These are phyloP conservation scores for Termitomyces sp. DNA, from an alignment of 768 basidiomycete species.

Conservation along the genomic window DNA sequence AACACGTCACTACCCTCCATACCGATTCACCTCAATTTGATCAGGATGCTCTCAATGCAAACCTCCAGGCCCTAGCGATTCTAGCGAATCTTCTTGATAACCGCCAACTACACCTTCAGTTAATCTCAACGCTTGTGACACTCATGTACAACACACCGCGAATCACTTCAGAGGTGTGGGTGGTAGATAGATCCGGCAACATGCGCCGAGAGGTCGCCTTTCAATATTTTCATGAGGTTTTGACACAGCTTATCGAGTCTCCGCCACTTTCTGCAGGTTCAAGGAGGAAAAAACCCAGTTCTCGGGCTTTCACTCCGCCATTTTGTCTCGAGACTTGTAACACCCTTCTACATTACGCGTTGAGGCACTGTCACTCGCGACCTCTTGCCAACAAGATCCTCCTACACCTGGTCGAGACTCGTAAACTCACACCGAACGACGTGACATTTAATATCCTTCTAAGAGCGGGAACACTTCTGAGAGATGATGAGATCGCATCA, in stretches of 20 bases:
- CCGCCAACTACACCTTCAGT: constrained; percentile 37
- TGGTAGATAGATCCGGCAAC: constrained; percentile 19
- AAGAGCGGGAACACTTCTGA: constrained; percentile 46
- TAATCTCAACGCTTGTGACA: constrained; percentile 39
- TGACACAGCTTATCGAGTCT: constrained; percentile 32
- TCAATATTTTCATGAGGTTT: constrained; percentile 42
- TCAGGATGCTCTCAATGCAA: constrained; percentile 20
- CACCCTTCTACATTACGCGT: constrained; percentile 57
- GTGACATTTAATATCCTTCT: constrained; percentile 56
- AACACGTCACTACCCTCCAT: not conserved
- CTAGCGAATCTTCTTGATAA: constrained; percentile 47
- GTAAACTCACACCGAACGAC: constrained; percentile 38
- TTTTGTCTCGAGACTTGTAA: constrained; percentile 37
- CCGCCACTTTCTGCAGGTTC: constrained; percentile 18
- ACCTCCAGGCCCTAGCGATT: constrained; percentile 59
- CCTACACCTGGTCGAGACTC: constrained; percentile 45
- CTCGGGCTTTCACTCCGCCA: constrained; percentile 10
- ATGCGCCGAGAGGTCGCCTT: constrained; percentile 31
- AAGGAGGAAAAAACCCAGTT: not conserved
- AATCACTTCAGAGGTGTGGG: constrained; percentile 31
- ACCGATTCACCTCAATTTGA: constrained; percentile 3
- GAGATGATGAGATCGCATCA: constrained; percentile 35
- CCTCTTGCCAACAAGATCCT: constrained; percentile 42
- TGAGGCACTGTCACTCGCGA: constrained; percentile 53
- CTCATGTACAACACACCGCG: constrained; percentile 42